phyloP scores from a whole-genome alignment of 1,284 basidiomycete species.

The Trametes pubescens region DNA sequence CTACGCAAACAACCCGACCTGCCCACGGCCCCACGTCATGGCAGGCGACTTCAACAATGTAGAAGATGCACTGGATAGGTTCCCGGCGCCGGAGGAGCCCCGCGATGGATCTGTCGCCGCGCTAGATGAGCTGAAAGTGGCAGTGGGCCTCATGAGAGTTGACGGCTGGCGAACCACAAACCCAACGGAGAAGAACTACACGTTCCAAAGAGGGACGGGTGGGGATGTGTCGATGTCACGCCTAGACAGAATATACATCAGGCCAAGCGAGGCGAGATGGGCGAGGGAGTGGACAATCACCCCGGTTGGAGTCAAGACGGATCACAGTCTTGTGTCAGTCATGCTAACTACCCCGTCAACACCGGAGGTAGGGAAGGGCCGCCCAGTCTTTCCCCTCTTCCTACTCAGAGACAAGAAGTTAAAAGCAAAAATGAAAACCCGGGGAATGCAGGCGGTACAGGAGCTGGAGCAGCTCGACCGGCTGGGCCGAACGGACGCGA shows the following conservation, averaged over 20 bases:
- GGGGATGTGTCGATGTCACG: conserved; percentile 36
- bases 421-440: conserved; percentile 3
- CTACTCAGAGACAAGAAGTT: conserved; percentile 35
- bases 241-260: conserved; percentile 48
- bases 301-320: not conserved
- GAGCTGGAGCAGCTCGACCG: not conserved
- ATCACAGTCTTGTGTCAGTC: conserved; percentile 37
- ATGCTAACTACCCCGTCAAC: not conserved
- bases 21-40: conserved; percentile 43
- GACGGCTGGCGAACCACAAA: conserved; percentile 48
- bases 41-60: conserved; percentile 54
- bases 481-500: not conserved
- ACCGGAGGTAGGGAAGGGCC: not conserved
- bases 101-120: conserved; percentile 33
- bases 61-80: conserved; percentile 37
- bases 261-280: not conserved
- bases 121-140: not conserved
- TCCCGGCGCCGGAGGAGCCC: not conserved
- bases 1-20: conserved; percentile 9
- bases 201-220: conserved; percentile 30
- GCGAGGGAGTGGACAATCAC: conserved; percentile 40
- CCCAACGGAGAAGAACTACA: conserved; percentile 40
- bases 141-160: conserved; percentile 27
- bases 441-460: not conserved
- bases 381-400: not conserved